A percentile compares a stretch with the other conserved stretches of the same genome.
Conservation (phyloP, 495 filamentous ascomycete genomes). For the Lasiosphaeria hispida region DNA sequence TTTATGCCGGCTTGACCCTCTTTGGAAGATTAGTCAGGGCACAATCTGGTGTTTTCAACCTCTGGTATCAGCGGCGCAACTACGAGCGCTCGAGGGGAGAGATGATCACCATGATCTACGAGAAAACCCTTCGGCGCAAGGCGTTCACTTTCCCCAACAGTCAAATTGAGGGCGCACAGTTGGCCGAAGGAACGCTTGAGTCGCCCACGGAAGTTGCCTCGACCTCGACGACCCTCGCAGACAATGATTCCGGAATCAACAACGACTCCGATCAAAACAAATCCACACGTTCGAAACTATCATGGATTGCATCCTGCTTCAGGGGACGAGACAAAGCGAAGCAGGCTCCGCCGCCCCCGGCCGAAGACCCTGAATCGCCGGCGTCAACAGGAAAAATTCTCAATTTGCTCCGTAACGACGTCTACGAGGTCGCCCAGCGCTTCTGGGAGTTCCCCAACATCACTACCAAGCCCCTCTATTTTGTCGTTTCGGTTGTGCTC, state of each 20-base stretch:
- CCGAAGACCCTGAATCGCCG: slow-evolving; percentile 38
- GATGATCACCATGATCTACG: slow-evolving; percentile 85
- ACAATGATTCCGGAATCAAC: slow-evolving; percentile 29
- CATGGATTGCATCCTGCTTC: slow-evolving; percentile 14
- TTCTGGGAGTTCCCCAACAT: slow-evolving; percentile 79
- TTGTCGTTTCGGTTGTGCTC: slow-evolving; percentile 64
- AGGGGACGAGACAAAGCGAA: slow-evolving; percentile 8
- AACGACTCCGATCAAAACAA: slow-evolving; percentile 24
- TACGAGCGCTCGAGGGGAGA: slow-evolving; percentile 81
- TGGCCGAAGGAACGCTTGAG: slow-evolving; percentile 15
- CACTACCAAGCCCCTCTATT: slow-evolving; percentile 64
- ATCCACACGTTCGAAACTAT: slow-evolving; percentile 4
- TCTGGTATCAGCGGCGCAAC: slow-evolving; percentile 69
- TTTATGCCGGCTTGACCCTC: slow-evolving; percentile 63
- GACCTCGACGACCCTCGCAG: slow-evolving; percentile 24
- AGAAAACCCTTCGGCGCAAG: slow-evolving; percentile 77
- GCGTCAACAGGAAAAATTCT: slow-evolving; percentile 82
- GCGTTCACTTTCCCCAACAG: slow-evolving; percentile 53
- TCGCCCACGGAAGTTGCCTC: slow-evolving; percentile 19
- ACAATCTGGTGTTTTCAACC: slow-evolving; percentile 64
- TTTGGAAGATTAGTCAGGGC: slow-evolving; percentile 56
- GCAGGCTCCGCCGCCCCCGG: not conserved
- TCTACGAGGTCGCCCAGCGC: slow-evolving; percentile 75
- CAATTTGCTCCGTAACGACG: slow-evolving; percentile 74
- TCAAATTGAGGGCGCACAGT: not conserved